These are phyloP conservation scores for Podaxis sp. DNA, from an alignment of 768 basidiomycete species.

Conservation along the genomic window DNA sequence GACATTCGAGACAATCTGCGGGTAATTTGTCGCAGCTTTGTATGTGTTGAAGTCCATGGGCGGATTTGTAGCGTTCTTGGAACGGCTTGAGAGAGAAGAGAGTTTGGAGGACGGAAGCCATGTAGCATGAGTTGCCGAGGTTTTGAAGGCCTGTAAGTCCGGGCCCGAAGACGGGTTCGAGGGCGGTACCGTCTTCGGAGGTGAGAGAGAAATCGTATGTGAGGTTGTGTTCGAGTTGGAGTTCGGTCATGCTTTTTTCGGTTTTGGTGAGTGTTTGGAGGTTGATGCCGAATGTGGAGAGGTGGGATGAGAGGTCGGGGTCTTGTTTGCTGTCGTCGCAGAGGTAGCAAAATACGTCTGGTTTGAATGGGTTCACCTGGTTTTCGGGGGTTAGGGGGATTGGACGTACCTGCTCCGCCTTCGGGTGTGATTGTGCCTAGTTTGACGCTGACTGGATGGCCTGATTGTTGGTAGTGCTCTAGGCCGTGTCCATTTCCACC, in stretches of 20 bases:
- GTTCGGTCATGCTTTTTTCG: slow-evolving; percentile 94
- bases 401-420: slow-evolving; percentile 71
- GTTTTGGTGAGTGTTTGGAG: slow-evolving; percentile 81
- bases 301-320: slow-evolving; percentile 67
- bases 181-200: slow-evolving; percentile 77
- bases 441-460: slow-evolving; percentile 85
- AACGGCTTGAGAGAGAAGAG: slow-evolving; percentile 81
- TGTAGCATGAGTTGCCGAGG: slow-evolving; percentile 97
- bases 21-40: slow-evolving; percentile 40
- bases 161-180: slow-evolving; percentile 85
- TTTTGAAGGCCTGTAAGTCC: slow-evolving; percentile 88
- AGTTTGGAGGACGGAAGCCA: slow-evolving; percentile 89
- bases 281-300: slow-evolving; percentile 84
- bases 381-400: not conserved
- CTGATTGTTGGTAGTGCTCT: slow-evolving; percentile 64
- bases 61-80: slow-evolving; percentile 59
- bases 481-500: slow-evolving; percentile 92
- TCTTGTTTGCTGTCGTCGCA: slow-evolving; percentile 85
- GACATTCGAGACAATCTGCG: slow-evolving; percentile 89
- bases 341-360: slow-evolving; percentile 90
- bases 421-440: slow-evolving; percentile 96
- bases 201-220: slow-evolving; percentile 92
- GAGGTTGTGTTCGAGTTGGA: slow-evolving; percentile 97
- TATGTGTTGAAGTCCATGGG: slow-evolving; percentile 40
- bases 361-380: not conserved